Evolutionary conservation across 192 early-diverging fungal genomes (phyloP).

Genomic region (Coemansia reversa): DNA sequence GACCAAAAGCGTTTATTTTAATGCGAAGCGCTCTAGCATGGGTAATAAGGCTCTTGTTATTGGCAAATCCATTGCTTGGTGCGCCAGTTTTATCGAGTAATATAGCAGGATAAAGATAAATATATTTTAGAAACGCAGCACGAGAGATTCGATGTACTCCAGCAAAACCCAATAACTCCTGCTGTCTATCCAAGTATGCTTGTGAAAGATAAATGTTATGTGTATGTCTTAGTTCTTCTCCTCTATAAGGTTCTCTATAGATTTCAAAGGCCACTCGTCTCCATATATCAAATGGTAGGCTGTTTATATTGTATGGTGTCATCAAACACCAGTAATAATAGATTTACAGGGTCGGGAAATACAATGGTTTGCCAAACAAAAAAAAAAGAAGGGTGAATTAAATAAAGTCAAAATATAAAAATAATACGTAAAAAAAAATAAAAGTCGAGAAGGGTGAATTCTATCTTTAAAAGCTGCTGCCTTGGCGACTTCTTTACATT

Average conservation of each 20-base stretch:
- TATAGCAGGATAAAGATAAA: slow-evolving; percentile 4
- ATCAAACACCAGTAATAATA: background rate
- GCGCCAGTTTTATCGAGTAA: background rate
- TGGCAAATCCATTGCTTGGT: background rate
- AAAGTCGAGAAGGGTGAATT: too few relatives aligned
- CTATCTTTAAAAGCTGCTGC: too few relatives aligned
- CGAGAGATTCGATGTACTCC: slow-evolving; percentile 1
- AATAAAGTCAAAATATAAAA: too few relatives aligned
- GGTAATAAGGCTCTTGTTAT: slow-evolving; percentile 6
- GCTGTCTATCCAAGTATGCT: background rate
- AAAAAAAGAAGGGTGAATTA: slow-evolving; percentile 4
- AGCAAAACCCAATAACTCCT: slow-evolving; percentile 2
- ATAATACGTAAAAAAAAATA: too few relatives aligned
- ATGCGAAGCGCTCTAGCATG: slow-evolving; percentile 4
- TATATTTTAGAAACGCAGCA: background rate
- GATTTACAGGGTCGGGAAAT: background rate
- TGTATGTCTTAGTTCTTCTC: too few relatives aligned
- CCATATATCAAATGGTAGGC: slow-evolving; percentile 10
- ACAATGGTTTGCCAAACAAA: background rate
- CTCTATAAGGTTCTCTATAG: background rate
- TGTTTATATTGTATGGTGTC: background rate
- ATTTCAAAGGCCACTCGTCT: slow-evolving; percentile 4
- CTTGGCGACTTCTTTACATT: too few relatives aligned
- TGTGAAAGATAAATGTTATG: background rate
- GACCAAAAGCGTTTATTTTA: slow-evolving; percentile 4